phyloP scores from a whole-genome alignment of 1,139 yeast species.

The Meyerozyma guilliermondii region DNA sequence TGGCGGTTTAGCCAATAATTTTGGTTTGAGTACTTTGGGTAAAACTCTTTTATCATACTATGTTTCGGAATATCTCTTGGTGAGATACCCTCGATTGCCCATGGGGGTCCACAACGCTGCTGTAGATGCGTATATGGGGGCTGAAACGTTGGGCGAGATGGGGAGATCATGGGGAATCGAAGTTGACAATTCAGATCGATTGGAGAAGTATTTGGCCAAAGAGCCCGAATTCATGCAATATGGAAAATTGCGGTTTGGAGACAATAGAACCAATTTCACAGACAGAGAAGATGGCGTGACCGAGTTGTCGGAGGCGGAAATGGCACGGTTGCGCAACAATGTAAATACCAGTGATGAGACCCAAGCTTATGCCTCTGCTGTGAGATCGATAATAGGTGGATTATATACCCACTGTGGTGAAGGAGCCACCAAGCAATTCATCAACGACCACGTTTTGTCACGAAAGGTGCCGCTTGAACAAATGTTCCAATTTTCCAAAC shows the following conservation, averaged over 20 bases:
- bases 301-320: conserved; percentile 36
- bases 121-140: conserved; percentile 67
- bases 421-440: conserved; percentile 56
- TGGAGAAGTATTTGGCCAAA: conserved; percentile 64
- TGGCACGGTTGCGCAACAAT: conserved; percentile 16
- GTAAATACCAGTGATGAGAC: conserved; percentile 26
- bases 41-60: conserved; percentile 71
- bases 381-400: conserved; percentile 70
- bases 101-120: conserved; percentile 70
- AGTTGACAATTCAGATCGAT: conserved; percentile 56
- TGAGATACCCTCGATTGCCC: conserved; percentile 87
- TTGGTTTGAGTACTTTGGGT: conserved; percentile 79
- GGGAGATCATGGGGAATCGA: conserved; percentile 89
- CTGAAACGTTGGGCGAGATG: conserved; percentile 54
- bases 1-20: conserved; percentile 62
- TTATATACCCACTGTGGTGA: conserved; percentile 65
- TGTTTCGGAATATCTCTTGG: conserved; percentile 65
- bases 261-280: conserved; percentile 38
- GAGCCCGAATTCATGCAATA: conserved; percentile 61
- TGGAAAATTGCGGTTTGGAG: conserved; percentile 57
- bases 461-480: conserved; percentile 69
- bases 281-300: conserved; percentile 47
- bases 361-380: conserved; percentile 51
- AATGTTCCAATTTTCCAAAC: conserved; percentile 77
- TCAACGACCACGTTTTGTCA: conserved; percentile 67